These are phyloP conservation scores for Vicia villosa DNA, from an alignment of 306 rosid species.

Conservation along the genomic window DNA sequence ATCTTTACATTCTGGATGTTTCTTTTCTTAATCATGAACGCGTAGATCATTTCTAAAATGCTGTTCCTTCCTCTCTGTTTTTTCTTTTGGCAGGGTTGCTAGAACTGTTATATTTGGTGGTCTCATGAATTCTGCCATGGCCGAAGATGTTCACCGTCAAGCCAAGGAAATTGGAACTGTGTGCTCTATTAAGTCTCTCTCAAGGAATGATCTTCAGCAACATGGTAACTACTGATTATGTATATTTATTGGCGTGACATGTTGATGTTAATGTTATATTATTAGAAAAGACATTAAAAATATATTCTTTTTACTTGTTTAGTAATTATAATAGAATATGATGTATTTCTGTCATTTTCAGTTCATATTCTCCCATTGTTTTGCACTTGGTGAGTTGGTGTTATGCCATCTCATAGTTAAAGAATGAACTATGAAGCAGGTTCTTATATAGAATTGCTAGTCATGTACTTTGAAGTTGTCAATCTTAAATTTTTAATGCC, in stretches of 20 bases:
- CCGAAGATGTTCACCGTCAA: constrained; percentile 67
- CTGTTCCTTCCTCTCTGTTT: constrained; percentile 26
- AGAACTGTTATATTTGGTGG: constrained; percentile 88
- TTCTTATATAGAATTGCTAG: neutral
- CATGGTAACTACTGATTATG: constrained; percentile 58
- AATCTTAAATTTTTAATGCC: constrained; percentile 1
- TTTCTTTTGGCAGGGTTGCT: constrained; percentile 71
- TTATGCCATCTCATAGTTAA: constrained; percentile 5
- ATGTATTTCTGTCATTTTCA: constrained; percentile 9
- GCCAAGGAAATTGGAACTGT: constrained; percentile 72
- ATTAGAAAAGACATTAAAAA: neutral
- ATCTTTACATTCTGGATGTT: constrained; percentile 7
- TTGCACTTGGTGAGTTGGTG: constrained; percentile 17
- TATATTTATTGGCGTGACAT: constrained; percentile 20
- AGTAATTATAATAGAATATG: neutral
- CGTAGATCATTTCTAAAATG: constrained; percentile 8
- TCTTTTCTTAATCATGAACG: neutral
- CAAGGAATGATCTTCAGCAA: constrained; percentile 66
- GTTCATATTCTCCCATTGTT: constrained; percentile 8
- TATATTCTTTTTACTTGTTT: neutral
- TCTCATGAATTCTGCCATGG: constrained; percentile 70
- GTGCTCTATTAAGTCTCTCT: constrained; percentile 77
- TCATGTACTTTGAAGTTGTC: constrained; percentile 14
- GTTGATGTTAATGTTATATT: constrained; percentile 1
- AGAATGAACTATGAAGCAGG: neutral